These are phyloP conservation scores for Pleurotus platypus DNA, from an alignment of 768 basidiomycete genomes.

Conservation along the genomic window DNA sequence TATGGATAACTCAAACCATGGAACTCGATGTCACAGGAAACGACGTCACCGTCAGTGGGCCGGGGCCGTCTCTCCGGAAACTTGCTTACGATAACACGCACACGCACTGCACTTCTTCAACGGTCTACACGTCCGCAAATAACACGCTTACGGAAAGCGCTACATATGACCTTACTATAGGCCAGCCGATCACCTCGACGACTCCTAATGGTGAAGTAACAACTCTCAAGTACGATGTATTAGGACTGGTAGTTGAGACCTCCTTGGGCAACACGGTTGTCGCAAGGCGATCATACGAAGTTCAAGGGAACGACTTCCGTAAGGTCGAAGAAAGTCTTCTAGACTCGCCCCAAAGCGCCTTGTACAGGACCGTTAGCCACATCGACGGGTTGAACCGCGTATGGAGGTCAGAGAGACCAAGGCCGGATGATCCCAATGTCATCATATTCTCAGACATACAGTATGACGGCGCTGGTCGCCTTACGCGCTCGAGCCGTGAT, in stretches of 20 bases:
- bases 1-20: neutral
- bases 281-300: neutral
- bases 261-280: neutral
- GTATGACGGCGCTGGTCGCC: conserved; percentile 1
- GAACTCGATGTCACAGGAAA: neutral
- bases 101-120: neutral
- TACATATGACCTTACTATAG: neutral
- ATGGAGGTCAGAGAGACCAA: neutral
- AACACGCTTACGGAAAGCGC: neutral
- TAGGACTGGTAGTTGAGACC: neutral
- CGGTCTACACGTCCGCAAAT: neutral
- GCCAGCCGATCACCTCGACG: neutral
- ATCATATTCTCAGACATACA: neutral
- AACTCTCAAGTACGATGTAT: neutral
- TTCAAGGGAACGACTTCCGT: neutral
- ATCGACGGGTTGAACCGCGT: neutral
- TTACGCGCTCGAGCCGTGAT: neutral
- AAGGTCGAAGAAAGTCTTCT: neutral
- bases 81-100: neutral
- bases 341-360: neutral
- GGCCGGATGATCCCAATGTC: neutral
- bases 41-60: neutral
- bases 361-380: neutral
- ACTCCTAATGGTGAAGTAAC: conserved; percentile 4
- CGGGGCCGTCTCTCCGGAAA: neutral